A percentile compares a stretch with the other conserved stretches of the same genome.
These are phyloP conservation scores for Sodiomyces alkalinus DNA, from an alignment of 2,329 filamentous ascomycete genomes.

Conservation along the genomic window DNA sequence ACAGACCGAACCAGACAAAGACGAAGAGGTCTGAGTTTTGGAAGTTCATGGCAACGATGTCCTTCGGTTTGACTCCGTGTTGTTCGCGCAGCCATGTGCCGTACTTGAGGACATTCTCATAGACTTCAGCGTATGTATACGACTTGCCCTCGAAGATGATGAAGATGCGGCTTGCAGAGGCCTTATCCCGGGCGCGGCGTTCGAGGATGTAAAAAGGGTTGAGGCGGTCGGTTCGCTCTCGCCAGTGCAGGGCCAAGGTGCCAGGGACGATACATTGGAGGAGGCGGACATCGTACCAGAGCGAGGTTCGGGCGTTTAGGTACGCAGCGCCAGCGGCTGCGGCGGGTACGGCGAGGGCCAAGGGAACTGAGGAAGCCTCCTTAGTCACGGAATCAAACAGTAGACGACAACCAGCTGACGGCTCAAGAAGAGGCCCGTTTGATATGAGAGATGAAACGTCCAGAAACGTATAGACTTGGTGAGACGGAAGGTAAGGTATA, in stretches of 20 bases:
- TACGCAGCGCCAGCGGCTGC: conserved; percentile 58
- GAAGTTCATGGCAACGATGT: conserved; percentile 69
- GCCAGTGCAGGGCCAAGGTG: conserved; percentile 23
- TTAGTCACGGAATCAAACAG: not conserved
- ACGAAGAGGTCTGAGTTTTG: conserved; percentile 69
- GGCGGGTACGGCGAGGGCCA: conserved; percentile 41
- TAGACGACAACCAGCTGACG: too few species aligned
- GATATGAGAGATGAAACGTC: too few species aligned
- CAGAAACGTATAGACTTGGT: too few species aligned
- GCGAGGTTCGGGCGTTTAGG: conserved; percentile 52
- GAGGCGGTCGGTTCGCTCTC: conserved; percentile 42
- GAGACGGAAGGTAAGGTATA: too few species aligned
- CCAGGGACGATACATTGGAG: conserved; percentile 38
- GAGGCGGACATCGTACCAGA: conserved; percentile 51
- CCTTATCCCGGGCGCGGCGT: conserved; percentile 36
- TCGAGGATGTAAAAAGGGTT: conserved; percentile 69
- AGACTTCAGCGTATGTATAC: conserved; percentile 64
- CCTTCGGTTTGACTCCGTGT: conserved; percentile 48
- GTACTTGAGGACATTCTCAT: conserved; percentile 55
- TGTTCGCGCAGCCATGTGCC: conserved; percentile 57
- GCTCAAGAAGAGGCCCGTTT: too few species aligned
- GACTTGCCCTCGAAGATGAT: conserved; percentile 52
- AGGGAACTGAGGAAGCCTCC: too few species aligned
- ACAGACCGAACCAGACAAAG: conserved; percentile 62
- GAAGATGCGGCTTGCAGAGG: conserved; percentile 38